Base-by-base conservation (phyloP, 1,284 basidiomycete species). In the Ustilago trichophora region DNA sequence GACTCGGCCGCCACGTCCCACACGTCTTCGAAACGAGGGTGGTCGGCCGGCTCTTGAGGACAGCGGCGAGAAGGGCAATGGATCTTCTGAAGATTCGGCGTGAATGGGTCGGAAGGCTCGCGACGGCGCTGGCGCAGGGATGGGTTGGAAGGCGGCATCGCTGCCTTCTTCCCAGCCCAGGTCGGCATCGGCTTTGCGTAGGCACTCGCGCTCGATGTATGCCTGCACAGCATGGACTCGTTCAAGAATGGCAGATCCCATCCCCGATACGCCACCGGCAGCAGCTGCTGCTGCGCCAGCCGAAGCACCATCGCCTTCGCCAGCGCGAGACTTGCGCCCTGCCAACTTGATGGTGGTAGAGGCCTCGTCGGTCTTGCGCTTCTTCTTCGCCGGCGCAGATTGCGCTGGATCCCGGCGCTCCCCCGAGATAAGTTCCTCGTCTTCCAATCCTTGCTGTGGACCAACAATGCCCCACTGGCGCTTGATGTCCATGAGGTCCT, bases 251-350 rank as follows among this genome's bases (percentile, higher is more conserved):
- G 70, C 76, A 9, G 75, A 64, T 13, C 76, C 75, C 46, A 76
- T 92, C 90, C 84, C 91, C 7, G 52, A 57, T 4, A 54, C 53
- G 12, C 63, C 73, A 8, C 49, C 40, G 1, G 57, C 59, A 6
- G 49, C 43, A 25, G 69, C 63, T 11, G 62, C 43, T 2, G 71
- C 40, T 3, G 66, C 48, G 2, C 43, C 50, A 0, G 52, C 56
- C 4, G 67, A 26, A 26, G 59, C 48, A 12, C 46, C 47, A 12
- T 71, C 65, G 44, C 57, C 59, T 37, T 73, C 71, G 32, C 46
- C 66, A 25, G 46, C 43, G 13, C 66, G 66, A 3, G 57, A 50
- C 50, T 74, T 75, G 49, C 71, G 71, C 22, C 69, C 66, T 1
- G 71, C 72, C 36, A 74, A 36, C 40, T 73, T 71, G 48, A 75